Conservation (phyloP, 345 rosid genomes). For the Cardiospermum halicacabum region DNA sequence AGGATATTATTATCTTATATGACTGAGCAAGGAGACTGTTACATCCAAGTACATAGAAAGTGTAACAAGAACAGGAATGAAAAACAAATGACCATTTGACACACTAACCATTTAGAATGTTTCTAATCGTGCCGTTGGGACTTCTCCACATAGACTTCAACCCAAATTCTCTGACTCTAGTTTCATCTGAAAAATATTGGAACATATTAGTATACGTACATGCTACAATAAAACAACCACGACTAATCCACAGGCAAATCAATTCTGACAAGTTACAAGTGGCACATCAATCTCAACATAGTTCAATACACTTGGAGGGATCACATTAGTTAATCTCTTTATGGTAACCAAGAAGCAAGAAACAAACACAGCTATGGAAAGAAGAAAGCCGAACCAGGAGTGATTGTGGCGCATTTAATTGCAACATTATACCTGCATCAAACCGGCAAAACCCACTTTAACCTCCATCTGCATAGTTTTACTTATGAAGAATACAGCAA, state of each 20-base stretch:
- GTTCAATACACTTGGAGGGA: background rate
- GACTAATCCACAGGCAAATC: background rate
- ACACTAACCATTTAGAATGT: conserved; percentile 82
- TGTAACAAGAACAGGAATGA: background rate
- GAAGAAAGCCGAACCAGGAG: conserved; percentile 66
- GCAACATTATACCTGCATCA: conserved; percentile 86
- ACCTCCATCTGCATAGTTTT: too few relatives aligned
- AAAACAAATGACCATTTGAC: background rate
- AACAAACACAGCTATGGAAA: background rate
- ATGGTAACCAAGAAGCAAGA: background rate
- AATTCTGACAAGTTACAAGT: background rate
- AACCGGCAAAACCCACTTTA: too few relatives aligned
- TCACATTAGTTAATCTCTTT: background rate
- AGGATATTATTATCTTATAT: background rate
- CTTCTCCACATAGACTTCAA: conserved; percentile 93
- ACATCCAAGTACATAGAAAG: background rate
- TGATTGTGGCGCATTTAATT: conserved; percentile 93
- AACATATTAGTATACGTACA: background rate
- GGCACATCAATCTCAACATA: background rate
- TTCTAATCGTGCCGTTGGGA: conserved; percentile 98
- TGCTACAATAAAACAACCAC: background rate
- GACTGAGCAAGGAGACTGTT: background rate
- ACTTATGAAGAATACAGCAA: background rate
- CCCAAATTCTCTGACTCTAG: conserved; percentile 91
- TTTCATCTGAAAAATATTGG: conserved; percentile 65